Percentiles rank a stretch among this genome's conserved stretches.
phyloP scores from a whole-genome alignment of 2,329 filamentous ascomycete species.

The Thelonectria rubi region DNA sequence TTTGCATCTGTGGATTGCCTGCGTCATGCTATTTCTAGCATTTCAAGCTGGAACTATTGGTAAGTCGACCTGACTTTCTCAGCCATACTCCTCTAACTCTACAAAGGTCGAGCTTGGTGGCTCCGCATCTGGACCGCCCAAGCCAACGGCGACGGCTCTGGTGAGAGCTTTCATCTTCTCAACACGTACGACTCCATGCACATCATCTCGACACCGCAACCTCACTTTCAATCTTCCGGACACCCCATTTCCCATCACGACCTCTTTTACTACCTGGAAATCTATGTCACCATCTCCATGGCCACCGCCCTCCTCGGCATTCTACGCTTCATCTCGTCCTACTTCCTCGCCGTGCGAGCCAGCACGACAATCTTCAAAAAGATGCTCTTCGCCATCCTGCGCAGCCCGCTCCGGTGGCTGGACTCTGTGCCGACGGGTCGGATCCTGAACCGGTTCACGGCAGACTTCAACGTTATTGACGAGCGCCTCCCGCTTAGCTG shows the following conservation, averaged over 20 bases:
- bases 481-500: conserved; percentile 70
- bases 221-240: conserved; percentile 50
- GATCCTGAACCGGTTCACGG: conserved; percentile 79
- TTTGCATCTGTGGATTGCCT: conserved; percentile 64
- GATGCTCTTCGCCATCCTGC: conserved; percentile 71
- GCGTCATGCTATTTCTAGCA: conserved; percentile 60
- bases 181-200: conserved; percentile 52
- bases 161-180: conserved; percentile 16
- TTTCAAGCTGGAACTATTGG: conserved; percentile 64
- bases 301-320: conserved; percentile 66
- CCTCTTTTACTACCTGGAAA: conserved; percentile 69
- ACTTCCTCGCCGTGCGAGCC: conserved; percentile 70
- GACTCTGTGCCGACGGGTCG: conserved; percentile 80
- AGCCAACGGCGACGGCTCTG: conserved; percentile 13
- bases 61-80: conserved; percentile 36
- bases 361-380: conserved; percentile 71
- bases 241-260: conserved; percentile 46
- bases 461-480: conserved; percentile 79
- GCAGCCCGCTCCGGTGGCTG: conserved; percentile 78
- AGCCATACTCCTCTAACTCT: neutral
- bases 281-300: conserved; percentile 73
- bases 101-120: conserved; percentile 66
- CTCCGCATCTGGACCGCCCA: conserved; percentile 67
- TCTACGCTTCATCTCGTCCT: conserved; percentile 68
- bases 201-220: conserved; percentile 52